Conservation (phyloP, 495 filamentous ascomycete genomes). For the Collariella sp. region DNA sequence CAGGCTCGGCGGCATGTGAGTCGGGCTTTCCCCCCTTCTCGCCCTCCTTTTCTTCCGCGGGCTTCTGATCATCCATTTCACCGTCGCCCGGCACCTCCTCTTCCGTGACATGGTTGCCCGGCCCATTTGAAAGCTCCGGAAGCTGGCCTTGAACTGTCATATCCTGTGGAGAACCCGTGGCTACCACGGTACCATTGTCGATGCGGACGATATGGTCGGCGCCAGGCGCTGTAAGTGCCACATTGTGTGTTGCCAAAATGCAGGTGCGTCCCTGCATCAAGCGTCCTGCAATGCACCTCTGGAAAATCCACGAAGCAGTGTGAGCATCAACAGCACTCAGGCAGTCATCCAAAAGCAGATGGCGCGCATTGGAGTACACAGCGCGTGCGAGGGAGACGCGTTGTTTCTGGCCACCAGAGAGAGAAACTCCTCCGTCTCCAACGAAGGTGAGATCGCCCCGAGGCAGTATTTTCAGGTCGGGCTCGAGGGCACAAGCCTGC, state of each 20-base stretch:
- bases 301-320: constrained; percentile 1
- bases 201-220: constrained; percentile 1
- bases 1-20: constrained; percentile 1
- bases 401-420: constrained; percentile 81
- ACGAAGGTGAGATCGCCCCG: constrained; percentile 81
- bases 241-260: constrained; percentile 19
- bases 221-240: not conserved
- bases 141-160: constrained; percentile 7
- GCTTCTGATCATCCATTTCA: not conserved
- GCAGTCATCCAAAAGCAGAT: constrained; percentile 76
- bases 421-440: constrained; percentile 35
- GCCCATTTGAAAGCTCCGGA: constrained; percentile 3
- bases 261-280: constrained; percentile 9
- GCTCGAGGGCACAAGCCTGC: constrained; percentile 65
- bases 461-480: constrained; percentile 70
- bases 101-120: not conserved
- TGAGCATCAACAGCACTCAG: constrained; percentile 65
- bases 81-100: not conserved
- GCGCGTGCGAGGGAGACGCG: constrained; percentile 72
- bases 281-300: constrained; percentile 6
- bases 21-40: not conserved
- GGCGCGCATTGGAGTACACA: constrained; percentile 75
- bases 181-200: constrained; percentile 6
- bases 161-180: constrained; percentile 1
- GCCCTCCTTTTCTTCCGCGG: constrained; percentile 1